Evolutionary conservation across 2,329 filamentous ascomycete genomes (phyloP), one percentile per base, ranked within the genome.

Genomic region (Sporothrix variecibatus): DNA sequence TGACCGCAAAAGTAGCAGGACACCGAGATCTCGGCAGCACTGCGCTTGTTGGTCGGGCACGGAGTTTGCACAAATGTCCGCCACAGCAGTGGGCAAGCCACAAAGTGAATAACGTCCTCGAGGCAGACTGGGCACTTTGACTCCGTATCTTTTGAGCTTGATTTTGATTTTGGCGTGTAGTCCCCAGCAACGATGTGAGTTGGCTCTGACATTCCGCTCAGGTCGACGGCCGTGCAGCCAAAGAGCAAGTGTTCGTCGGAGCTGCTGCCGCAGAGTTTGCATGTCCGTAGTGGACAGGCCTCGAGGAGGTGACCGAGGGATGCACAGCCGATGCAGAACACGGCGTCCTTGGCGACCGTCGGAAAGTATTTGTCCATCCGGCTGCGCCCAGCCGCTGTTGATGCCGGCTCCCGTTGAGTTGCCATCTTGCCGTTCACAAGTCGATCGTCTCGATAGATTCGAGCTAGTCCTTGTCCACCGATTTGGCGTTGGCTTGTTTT

Each of bases 1-100:
- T 79, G 80, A 34, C 89, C 90, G 77, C 90, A 92, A 49, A 79
- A 80, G 74, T 88, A 89, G 80, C 90, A 92, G 72, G 84, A 87
- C 0, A 84, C 81, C 0, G 84, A 84, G 26, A 92, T 84, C 40
- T 81, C 80, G 68, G 81, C 81, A 53, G 91, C 88, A 75, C 84
- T 88, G 74, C 82, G 83, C 68, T 85, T 81, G 17, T 81, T 80
- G 20, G 81, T 78, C 11, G 81, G 77, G 20, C 81, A 78, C 11
- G 81, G 77, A 17, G 82, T 80, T 1, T 84, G 84, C 15, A 82
- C 80, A 79, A 87, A 91, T 23, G 85, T 89, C 74, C 87, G 84
- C 90, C 90, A 93, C 31, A 91, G 31, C 81, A 80, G 78, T 87
- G 74, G 72, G 43, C 76, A 77, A n/a, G 40, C 26, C 7, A 12